phyloP scores from a whole-genome alignment of 2,329 filamentous ascomycete species.

The Madurella fahalii region DNA sequence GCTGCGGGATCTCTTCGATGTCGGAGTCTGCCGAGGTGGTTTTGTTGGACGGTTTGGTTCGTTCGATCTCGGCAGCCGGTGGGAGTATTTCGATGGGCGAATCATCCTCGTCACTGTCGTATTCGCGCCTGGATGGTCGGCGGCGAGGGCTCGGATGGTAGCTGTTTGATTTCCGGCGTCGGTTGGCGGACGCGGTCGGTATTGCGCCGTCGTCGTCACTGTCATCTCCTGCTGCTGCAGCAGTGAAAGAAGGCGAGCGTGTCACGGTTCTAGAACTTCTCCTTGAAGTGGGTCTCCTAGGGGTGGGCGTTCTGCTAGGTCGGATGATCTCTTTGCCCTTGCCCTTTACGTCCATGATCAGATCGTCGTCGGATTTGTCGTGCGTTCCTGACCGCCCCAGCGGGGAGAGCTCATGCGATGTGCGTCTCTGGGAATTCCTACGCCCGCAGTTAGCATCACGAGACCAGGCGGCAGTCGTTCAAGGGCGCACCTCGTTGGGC shows the following conservation, averaged over 20 bases:
- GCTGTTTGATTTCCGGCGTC: neutral
- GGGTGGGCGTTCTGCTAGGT: constrained; percentile 6
- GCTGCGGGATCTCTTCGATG: neutral
- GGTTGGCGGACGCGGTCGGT: too few species aligned
- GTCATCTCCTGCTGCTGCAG: neutral
- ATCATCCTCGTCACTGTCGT: constrained; percentile 21
- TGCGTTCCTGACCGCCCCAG: constrained; percentile 1
- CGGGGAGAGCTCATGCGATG: neutral
- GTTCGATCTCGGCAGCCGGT: neutral
- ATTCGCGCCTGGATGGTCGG: constrained; percentile 12
- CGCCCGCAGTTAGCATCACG: neutral
- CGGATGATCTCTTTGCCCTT: constrained; percentile 25
- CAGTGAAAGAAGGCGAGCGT: neutral
- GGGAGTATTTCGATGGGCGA: neutral
- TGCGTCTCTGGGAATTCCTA: constrained; percentile 1
- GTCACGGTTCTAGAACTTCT: neutral
- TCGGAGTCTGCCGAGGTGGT: neutral
- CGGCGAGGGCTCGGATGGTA: neutral
- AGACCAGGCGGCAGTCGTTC: neutral
- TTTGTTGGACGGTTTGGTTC: neutral
- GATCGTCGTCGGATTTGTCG: constrained; percentile 17
- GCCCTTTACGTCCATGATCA: constrained; percentile 24
- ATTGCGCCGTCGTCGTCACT: neutral
- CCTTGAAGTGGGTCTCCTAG: constrained; percentile 1
- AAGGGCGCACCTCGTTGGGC: constrained; percentile 2